Conservation (phyloP, 306 rosid genomes). For the Senna tora region DNA sequence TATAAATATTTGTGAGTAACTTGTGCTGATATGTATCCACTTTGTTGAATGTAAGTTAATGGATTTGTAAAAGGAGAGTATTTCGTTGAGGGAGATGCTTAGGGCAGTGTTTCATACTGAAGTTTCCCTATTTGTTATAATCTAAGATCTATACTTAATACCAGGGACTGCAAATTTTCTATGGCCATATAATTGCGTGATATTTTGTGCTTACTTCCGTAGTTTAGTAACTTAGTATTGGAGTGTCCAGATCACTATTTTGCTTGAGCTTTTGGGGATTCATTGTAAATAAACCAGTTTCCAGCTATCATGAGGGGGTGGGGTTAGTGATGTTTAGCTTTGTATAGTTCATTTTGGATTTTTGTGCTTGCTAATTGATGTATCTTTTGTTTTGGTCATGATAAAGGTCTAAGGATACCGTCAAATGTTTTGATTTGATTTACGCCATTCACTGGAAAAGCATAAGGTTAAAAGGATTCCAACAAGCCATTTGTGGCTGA, state of each 20-base stretch:
- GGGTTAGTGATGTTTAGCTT: not conserved
- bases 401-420: not conserved
- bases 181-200: not conserved
- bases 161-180: not conserved
- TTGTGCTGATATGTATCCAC: not conserved
- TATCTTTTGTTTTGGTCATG: not conserved
- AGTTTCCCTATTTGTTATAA: not conserved
- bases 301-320: not conserved
- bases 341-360: not conserved
- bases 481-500: conserved; percentile 3
- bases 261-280: not conserved
- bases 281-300: not conserved
- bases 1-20: no score
- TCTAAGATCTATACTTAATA: not conserved
- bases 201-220: not conserved
- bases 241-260: not conserved
- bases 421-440: not conserved
- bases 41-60: not conserved
- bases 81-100: not conserved
- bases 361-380: not conserved
- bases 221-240: not conserved
- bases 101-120: conserved; percentile 1
- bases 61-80: not conserved
- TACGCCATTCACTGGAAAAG: not conserved
- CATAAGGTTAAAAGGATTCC: conserved; percentile 18